Conservation (phyloP, 176 grass and related monocot species). For the Urochloa ruziziensis region DNA sequence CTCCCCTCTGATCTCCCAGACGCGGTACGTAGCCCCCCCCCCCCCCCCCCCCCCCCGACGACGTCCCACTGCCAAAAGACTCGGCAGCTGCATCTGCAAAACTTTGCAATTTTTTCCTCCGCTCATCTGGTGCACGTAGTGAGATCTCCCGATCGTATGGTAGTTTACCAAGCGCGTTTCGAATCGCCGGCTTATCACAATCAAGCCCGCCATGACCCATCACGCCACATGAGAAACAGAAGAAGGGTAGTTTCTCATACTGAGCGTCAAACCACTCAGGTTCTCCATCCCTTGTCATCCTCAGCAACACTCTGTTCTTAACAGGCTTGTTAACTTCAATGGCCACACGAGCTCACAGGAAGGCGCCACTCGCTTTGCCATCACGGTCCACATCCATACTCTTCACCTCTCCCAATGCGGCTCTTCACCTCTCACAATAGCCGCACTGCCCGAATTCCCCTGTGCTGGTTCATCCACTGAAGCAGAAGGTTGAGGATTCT, state of each 20-base stretch:
- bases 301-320: neutral
- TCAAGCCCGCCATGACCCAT: neutral
- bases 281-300: neutral
- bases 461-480: neutral
- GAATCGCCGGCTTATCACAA: neutral
- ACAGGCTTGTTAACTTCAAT: neutral
- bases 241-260: neutral
- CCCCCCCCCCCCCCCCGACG: too few relatives aligned
- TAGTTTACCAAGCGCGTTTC: neutral
- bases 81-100: neutral
- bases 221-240: neutral
- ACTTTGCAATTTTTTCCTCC: neutral
- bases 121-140: too few relatives aligned
- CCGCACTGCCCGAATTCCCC: too few relatives aligned
- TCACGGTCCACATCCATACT: too few relatives aligned
- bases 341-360: neutral
- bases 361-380: too few relatives aligned
- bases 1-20: too few relatives aligned
- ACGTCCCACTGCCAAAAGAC: neutral
- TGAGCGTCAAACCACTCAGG: neutral
- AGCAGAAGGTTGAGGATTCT: neutral
- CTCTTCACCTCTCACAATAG: too few relatives aligned
- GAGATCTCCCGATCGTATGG: too few relatives aligned
- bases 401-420: too few relatives aligned
- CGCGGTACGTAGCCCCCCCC: too few relatives aligned